Evolutionary conservation across 2,329 filamentous ascomycete genomes (phyloP), one percentile per base, ranked within the genome.

Genomic region (Fusarium heterosporum): DNA sequence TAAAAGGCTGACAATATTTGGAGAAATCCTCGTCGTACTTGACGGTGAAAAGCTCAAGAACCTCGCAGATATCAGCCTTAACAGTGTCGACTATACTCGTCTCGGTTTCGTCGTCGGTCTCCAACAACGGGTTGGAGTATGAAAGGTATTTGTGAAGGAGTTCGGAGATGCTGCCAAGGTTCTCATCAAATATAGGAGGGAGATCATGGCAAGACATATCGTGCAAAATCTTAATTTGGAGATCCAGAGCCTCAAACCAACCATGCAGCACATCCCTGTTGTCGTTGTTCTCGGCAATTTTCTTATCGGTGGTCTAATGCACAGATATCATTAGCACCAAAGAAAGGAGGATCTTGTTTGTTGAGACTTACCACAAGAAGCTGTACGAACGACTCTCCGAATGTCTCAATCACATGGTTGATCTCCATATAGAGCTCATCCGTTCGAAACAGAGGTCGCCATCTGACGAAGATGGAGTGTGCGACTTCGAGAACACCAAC

Each of bases 151-250:
- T 98, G 80, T 97, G 91, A 16, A 98, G 84, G 14, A 98, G 84
- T 22, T 85, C 83, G 17, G 92, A 91, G 68, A 99, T 91, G 65
- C 87, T 87, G 46, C 84, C 80, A 19, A 99, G 85, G 75, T 97
- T 92, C 68, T 96, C 91, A 82, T 99, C 96, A 77, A 99, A 97
- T 71, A 96, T 90, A 3, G 95, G 94, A 16, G 96, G 93, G 72
- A 99, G 86, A 78, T 99, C 96, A 77, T 99, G 96, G 76, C 90
- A 97, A n/a, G 94, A 97, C 51, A 99, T 88, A 78, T 99, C 96
- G 81, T 96, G 96, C 76, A 98, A 89, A 47, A 99, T 89, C 82
- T 97, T 97, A 71, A 97, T 85, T 71, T 97, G 88, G 51, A 98
- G 84, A 77, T 95, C 94, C 66, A 99, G 85, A 4, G 93, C 93